Percentiles rank a stretch among this genome's conserved stretches.
Conservation (phyloP, 495 filamentous ascomycete genomes). For the Podospora pseudopauciseta region DNA sequence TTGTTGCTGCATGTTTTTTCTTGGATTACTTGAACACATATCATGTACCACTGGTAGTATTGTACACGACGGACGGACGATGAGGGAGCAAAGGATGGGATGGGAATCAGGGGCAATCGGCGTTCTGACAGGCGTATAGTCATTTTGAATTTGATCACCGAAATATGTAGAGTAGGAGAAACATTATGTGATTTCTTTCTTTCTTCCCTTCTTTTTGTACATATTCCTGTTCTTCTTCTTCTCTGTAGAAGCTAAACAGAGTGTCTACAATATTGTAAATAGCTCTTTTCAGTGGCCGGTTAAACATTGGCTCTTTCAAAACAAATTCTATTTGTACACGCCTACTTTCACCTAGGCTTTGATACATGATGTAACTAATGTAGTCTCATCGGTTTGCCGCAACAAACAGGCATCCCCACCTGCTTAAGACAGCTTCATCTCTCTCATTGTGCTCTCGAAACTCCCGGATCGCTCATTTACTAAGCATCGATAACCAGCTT, state of each 20-base stretch:
- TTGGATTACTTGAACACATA: slow-evolving; percentile 7
- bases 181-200: slow-evolving; percentile 14
- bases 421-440: background rate
- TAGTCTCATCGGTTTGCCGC: background rate
- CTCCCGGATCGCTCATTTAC: background rate
- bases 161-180: background rate
- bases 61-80: background rate
- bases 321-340: slow-evolving; percentile 30
- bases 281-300: background rate
- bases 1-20: slow-evolving; percentile 13
- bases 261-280: background rate
- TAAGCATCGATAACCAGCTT: slow-evolving; percentile 33
- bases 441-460: background rate
- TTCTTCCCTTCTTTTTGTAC: slow-evolving; percentile 1
- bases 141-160: background rate
- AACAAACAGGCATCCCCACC: background rate
- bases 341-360: slow-evolving; percentile 12
- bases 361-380: slow-evolving; percentile 10
- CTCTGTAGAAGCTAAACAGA: background rate
- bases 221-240: slow-evolving; percentile 4
- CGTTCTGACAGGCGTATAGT: background rate
- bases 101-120: background rate
- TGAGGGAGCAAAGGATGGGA: background rate
- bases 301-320: background rate
- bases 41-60: background rate